These are phyloP conservation scores for Lepidium africanum DNA, from an alignment of 345 rosid genomes.

Conservation along the genomic window DNA sequence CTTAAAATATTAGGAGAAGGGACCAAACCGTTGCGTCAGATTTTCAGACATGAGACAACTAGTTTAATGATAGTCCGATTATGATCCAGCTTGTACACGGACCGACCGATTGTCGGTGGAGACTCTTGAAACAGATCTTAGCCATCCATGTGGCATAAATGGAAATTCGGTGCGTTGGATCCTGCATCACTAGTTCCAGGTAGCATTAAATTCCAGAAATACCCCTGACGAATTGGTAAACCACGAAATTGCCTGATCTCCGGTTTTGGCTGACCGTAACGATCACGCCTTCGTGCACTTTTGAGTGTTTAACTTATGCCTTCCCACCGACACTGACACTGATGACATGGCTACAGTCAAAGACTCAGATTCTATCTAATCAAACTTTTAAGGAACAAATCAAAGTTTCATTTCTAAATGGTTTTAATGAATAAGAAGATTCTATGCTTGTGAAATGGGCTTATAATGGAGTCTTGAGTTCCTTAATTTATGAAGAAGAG, in stretches of 20 bases:
- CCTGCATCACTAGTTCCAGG: not conserved
- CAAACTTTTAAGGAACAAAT: not conserved
- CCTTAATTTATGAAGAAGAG: constrained; percentile 26
- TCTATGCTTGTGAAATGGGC: constrained; percentile 21
- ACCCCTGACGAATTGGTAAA: not conserved
- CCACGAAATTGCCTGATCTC: not conserved
- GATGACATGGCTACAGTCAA: not conserved
- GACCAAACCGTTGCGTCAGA: constrained; percentile 16
- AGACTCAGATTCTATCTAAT: constrained; percentile 2
- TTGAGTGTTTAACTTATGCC: not conserved
- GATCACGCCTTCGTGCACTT: constrained; percentile 7
- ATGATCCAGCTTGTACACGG: not conserved
- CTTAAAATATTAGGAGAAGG: not conserved
- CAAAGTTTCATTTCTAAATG: not conserved
- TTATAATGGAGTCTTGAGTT: constrained; percentile 1
- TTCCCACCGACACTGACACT: constrained; percentile 23
- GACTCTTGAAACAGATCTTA: constrained; percentile 6
- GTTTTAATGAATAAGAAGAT: constrained; percentile 16
- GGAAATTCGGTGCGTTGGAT: not conserved
- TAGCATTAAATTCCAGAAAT: not conserved
- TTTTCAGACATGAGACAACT: not conserved
- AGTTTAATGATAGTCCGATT: not conserved
- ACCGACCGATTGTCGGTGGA: constrained; percentile 32
- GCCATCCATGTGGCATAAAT: constrained; percentile 12
- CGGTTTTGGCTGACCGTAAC: constrained; percentile 8